phyloP scores from a whole-genome alignment of 345 rosid genomes.

The Eucalyptus camaldulensis region DNA sequence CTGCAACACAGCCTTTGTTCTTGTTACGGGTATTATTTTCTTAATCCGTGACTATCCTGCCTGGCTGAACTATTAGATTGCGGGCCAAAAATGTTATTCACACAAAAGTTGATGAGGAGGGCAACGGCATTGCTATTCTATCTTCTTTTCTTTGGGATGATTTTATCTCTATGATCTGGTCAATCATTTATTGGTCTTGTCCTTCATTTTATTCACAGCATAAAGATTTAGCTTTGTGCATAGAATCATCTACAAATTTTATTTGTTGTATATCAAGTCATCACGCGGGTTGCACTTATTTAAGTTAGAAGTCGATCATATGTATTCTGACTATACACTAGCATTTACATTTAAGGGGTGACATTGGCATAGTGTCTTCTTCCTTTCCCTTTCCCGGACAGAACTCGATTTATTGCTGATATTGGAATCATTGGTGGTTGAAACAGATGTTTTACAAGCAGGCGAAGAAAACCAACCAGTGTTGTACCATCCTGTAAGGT shows the following conservation, averaged over 20 bases:
- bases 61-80: neutral
- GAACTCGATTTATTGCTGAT: neutral
- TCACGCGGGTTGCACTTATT: neutral
- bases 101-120: neutral
- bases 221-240: neutral
- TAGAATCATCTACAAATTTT: neutral
- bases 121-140: neutral
- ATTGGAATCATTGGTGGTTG: neutral
- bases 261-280: neutral
- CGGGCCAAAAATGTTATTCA: neutral
- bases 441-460: conserved; percentile 99
- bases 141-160: neutral
- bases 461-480: conserved; percentile 90
- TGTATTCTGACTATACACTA: neutral
- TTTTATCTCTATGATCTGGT: neutral
- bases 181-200: neutral
- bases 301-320: neutral
- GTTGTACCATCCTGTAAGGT: conserved; percentile 81
- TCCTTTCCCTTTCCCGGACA: neutral
- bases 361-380: neutral
- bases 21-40: neutral
- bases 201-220: neutral
- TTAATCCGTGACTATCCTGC: neutral
- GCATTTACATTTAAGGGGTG: neutral
- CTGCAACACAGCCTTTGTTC: neutral